Base-by-base conservation (phyloP, 768 basidiomycete genomes). In the Jaapia argillacea region DNA sequence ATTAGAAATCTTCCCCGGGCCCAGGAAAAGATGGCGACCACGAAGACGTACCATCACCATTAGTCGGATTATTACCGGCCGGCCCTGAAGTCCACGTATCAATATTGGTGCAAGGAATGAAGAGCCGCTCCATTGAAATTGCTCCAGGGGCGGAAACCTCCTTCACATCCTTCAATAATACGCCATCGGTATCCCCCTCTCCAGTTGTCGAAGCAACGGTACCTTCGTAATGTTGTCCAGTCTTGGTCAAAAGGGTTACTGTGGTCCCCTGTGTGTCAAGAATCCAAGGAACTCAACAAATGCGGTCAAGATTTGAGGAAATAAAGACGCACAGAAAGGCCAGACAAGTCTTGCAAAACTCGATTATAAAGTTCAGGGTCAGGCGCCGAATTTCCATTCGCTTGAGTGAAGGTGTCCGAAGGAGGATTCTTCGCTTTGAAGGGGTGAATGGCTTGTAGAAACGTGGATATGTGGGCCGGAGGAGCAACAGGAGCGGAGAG, bases 401-500 rank as follows among this genome's bases (percentile, higher is more conserved):
- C 45, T 53, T 46, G 54, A n/a, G 49, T 47, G n/a, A 58, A 41
- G 20, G 54, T n/a, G n/a, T n/a, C n/a, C n/a, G n/a, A n/a, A n/a
- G n/a, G n/a, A n/a, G n/a, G 61, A 33, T 59, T 78, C 40, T 48
- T 62, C 44, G 89, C 84, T 56, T 79, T 83, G 73, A 91, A 97
- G 6, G 94, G 83, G 7, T 93, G 94, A 51, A 98, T 98, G 24
- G 81, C 54, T 53, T 88, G 86, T 46, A 98, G 93, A 55, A 75
- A 67, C 89, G 93, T 93, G 42, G 51, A 68, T 50, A 81, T 74
- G 45, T 51, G 56, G 20, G 7, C 20, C 10, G 37, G 13, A 38
- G 23, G 37, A 6, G 37, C 33, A 28, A 48, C 36, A 20, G 49
- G 20, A 16, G 49, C 14, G 7, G 37, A 12, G 35, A 50, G 43